Conservation (phyloP, 1,139 yeast species). For the Pichiaceae sp. region DNA sequence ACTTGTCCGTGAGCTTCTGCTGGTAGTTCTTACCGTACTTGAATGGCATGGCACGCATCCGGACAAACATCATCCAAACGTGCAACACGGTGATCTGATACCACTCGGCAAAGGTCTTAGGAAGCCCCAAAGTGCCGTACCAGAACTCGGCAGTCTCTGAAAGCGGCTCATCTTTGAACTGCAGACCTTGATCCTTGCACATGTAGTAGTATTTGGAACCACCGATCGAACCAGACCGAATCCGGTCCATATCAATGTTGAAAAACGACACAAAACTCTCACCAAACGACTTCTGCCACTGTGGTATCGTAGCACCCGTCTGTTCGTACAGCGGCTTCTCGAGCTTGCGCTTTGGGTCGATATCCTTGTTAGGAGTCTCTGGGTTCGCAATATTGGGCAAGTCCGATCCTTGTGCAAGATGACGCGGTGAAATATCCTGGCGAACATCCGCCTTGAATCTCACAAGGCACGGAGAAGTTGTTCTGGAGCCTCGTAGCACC, state of each 20-base stretch:
- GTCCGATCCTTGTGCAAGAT: constrained; percentile 40
- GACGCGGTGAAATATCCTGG: constrained; percentile 19
- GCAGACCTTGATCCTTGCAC: constrained; percentile 79
- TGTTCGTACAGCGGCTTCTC: constrained; percentile 43
- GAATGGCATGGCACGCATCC: constrained; percentile 95
- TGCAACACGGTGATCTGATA: constrained; percentile 86
- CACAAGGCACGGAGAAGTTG: too few species aligned
- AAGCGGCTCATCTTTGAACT: constrained; percentile 61
- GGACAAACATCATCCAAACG: constrained; percentile 85
- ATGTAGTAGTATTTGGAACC: constrained; percentile 81
- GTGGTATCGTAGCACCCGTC: constrained; percentile 48
- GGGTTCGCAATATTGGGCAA: constrained; percentile 39
- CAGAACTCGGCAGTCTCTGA: constrained; percentile 60
- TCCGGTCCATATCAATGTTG: constrained; percentile 81
- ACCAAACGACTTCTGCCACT: constrained; percentile 66
- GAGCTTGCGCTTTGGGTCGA: constrained; percentile 24
- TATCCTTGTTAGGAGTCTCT: constrained; percentile 24
- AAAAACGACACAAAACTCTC: constrained; percentile 60
- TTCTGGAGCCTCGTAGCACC: too few species aligned
- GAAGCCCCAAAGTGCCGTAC: constrained; percentile 74
- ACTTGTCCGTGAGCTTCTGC: constrained; percentile 82
- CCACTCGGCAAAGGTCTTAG: constrained; percentile 88
- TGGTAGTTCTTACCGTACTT: constrained; percentile 85
- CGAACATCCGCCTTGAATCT: constrained; percentile 1
- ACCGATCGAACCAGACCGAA: constrained; percentile 91